Conservation (phyloP, 2,329 filamentous ascomycete genomes). For the Talaromyces marneffei region DNA sequence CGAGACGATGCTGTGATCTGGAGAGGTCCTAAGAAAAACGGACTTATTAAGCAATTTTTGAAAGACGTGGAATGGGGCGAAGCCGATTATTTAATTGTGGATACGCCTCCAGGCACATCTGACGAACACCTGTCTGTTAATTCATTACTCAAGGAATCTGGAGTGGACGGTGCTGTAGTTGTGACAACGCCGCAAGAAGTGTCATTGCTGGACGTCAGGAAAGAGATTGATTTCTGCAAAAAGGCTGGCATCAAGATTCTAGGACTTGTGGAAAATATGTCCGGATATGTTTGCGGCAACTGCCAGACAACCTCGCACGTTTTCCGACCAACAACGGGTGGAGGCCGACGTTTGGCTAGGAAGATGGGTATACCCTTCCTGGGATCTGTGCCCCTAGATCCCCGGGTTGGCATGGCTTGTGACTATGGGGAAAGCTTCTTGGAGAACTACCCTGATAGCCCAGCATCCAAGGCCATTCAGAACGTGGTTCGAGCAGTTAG, state of each 20-base stretch:
- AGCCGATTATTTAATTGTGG: slow-evolving; percentile 85
- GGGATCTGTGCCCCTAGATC: slow-evolving; percentile 84
- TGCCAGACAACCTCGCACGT: slow-evolving; percentile 78
- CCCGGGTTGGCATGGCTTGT: slow-evolving; percentile 90
- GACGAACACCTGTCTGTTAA: slow-evolving; percentile 96
- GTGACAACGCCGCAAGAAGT: slow-evolving; percentile 96
- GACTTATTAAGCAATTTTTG: slow-evolving; percentile 93
- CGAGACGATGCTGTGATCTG: slow-evolving; percentile 94
- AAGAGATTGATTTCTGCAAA: slow-evolving; percentile 95
- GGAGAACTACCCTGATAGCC: slow-evolving; percentile 87
- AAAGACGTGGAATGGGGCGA: slow-evolving; percentile 98
- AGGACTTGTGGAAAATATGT: slow-evolving; percentile 97
- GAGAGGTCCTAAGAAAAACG: slow-evolving; percentile 97
- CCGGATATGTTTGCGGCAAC: slow-evolving; percentile 89
- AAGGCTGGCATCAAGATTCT: slow-evolving; percentile 88
- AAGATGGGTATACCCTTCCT: slow-evolving; percentile 87
- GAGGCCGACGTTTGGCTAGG: slow-evolving; percentile 69
- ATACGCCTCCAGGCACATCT: slow-evolving; percentile 90
- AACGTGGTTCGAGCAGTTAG: slow-evolving; percentile 70
- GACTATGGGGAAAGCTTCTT: slow-evolving; percentile 98
- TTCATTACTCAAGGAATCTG: slow-evolving; percentile 80
- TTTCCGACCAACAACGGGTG: slow-evolving; percentile 86
- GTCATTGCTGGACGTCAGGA: slow-evolving; percentile 81
- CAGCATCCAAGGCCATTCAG: slow-evolving; percentile 76
- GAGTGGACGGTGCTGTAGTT: slow-evolving; percentile 87